Base-by-base conservation (phyloP, 2,329 filamentous ascomycete species). In the Diaporthe citri region DNA sequence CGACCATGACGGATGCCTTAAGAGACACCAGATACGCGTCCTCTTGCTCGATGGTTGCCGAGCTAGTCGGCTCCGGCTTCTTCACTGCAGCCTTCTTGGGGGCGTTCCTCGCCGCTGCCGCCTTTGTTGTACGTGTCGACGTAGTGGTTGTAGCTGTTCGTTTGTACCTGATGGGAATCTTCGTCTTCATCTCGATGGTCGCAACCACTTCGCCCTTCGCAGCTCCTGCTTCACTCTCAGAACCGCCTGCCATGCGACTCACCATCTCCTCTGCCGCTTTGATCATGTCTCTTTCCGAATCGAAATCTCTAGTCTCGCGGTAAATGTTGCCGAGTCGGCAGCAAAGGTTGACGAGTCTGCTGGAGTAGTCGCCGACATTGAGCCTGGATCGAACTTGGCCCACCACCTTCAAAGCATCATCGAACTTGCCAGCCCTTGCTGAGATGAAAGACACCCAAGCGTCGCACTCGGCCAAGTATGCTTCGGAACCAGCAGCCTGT, bases 401-500 rank as follows among this genome's bases (percentile, higher is more conserved):
- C 3, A 90, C 85, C n/a, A 89, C 83, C 34, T 89, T 85, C 1
- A 88, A 83, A 1, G 93, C 90, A 75, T 91, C 90, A 0, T 90
- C 85, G 3, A 92, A 82, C 71, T 91, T 87, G 31, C 90, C 89
- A n/a, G 90, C 90, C 75, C 87, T 89, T 64, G 89, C 83, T 75
- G 87, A 89, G n/a, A 91, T 83, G 2, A 86, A 88, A 1, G 89
- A 90, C 20, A 88, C 84, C 87, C 90, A 90, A 6, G 87, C 85
- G 4, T 88, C 86, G 10, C 88, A 88, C 76, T 90, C 87, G 0
- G 89, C 88, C 56, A 86, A 83, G 78, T 90, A 89, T 17, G 92
- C 87, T 48, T 89, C 87, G 0, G 93, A 92, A 64, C 89, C 87
- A 12, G 94, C 90, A n/a, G 89, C 90, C 75, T 89, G 88, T 31